Evolutionary conservation across 805 yeast genomes (phyloP).

Genomic region (Priceomyces melissophilus): DNA sequence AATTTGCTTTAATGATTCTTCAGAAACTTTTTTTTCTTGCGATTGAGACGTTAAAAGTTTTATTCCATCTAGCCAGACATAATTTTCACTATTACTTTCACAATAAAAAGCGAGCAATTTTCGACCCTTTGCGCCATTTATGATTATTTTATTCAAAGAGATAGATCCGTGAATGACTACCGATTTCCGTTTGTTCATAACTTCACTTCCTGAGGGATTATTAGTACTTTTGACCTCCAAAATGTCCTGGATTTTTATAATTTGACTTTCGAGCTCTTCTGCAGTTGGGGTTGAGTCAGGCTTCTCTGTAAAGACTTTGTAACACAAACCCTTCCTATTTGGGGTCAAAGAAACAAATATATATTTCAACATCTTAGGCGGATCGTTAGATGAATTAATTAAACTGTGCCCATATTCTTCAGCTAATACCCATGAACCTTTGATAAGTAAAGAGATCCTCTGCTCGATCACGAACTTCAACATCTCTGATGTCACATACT

Average conservation of each 20-base stretch:
- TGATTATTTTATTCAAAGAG: constrained; percentile 53
- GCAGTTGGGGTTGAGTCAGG: constrained; percentile 50
- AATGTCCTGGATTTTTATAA: constrained; percentile 52
- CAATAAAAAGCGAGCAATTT: constrained; percentile 58
- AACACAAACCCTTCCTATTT: constrained; percentile 57
- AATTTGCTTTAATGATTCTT: constrained; percentile 36
- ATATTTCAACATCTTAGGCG: constrained; percentile 27
- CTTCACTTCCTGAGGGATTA: constrained; percentile 34
- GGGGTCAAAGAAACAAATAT: constrained; percentile 65
- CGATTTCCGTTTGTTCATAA: constrained; percentile 41
- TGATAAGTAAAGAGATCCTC: constrained; percentile 64
- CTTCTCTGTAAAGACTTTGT: constrained; percentile 54
- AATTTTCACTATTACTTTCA: constrained; percentile 64
- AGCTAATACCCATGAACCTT: constrained; percentile 78
- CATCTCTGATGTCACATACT: constrained; percentile 52
- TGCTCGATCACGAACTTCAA: constrained; percentile 72
- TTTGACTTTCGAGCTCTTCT: constrained; percentile 52
- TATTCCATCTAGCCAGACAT: constrained; percentile 78
- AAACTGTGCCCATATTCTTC: constrained; percentile 47
- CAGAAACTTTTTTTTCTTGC: constrained; percentile 29
- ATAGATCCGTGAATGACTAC: constrained; percentile 57
- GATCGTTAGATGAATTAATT: constrained; percentile 14
- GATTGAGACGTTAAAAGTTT: constrained; percentile 42
- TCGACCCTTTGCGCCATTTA: constrained; percentile 42
- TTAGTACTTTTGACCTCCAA: constrained; percentile 48